phyloP scores from a whole-genome alignment of 805 yeast species.

The Starmera dryadoides region DNA sequence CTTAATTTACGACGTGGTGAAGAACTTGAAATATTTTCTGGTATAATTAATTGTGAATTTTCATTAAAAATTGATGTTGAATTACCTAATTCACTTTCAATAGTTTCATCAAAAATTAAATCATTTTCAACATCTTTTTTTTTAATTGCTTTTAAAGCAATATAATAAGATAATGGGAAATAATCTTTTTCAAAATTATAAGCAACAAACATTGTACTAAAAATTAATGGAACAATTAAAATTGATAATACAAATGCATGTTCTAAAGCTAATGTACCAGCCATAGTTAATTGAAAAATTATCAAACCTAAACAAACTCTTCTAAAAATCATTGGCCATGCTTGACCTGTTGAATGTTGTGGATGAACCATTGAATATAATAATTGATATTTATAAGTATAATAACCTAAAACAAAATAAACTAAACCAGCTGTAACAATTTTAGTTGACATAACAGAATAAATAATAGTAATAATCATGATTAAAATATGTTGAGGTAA shows the following conservation, averaged over 20 bases:
- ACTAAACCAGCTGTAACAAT: conserved; percentile 79
- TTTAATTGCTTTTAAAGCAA: conserved; percentile 73
- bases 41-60: background rate
- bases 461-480: conserved; percentile 76
- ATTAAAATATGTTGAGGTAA: conserved; percentile 89
- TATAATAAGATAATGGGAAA: conserved; percentile 75
- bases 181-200: conserved; percentile 81
- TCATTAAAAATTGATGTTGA: conserved; percentile 10
- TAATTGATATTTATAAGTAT: conserved; percentile 85
- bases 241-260: conserved; percentile 72
- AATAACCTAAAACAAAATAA: conserved; percentile 80
- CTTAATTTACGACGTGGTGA: conserved; percentile 6
- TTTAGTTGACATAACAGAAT: conserved; percentile 85
- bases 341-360: conserved; percentile 94
- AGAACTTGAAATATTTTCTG: conserved; percentile 1
- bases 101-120: background rate
- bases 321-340: conserved; percentile 88
- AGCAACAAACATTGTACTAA: conserved; percentile 54
- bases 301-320: conserved; percentile 75
- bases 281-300: conserved; percentile 87
- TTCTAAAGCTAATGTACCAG: conserved; percentile 80
- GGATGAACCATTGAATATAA: conserved; percentile 90
- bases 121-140: conserved; percentile 1
- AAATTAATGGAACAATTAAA: conserved; percentile 68
- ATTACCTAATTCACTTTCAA: conserved; percentile 32